Base-by-base conservation (phyloP, 2,329 filamentous ascomycete species). In the Arthrobotrys musiformis region DNA sequence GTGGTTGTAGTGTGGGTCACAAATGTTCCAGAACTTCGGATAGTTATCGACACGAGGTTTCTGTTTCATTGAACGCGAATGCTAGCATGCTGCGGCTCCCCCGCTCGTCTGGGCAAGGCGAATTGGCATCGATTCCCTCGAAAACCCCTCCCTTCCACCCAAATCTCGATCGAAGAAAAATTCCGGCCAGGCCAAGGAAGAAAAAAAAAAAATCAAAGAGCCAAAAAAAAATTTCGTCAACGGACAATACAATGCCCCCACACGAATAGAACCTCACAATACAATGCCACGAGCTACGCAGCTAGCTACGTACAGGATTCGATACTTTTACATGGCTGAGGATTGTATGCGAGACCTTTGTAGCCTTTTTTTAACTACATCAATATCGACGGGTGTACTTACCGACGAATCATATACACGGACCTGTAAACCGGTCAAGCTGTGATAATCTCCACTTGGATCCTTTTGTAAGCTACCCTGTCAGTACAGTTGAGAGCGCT, bases 241-340 rank as follows among this genome's bases (percentile, higher is more conserved):
- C 33, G 15, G n/a, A 70, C 67, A 70, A 70, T 70, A 58, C 68
- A 70, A 70, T 70, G 67, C 67, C 67, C 40, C 67, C 7, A 56
- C 44, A 35, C 30, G 40, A 60, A 56, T 56, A 56, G 28, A 56
- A 56, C 28, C 50, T 37, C 26, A 56, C 50, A 56, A 56, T 56
- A 15, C 50, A 56, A 54, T 58, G 52, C 52, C 52, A 58, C 30
- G 1, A 40, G 33, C 13, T 5, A n/a, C n/a, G n/a, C n/a, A n/a
- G n/a, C n/a, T n/a, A n/a, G n/a, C n/a, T n/a, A 50, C 5, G 30
- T 15, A 58, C 52, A 13, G 52, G 50, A 54, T n/a, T n/a, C n/a
- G 28, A 58, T 58, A 58, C 54, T 58, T 58, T n/a, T 7, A 5
- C 33, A 37, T 15, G 54, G 54, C 54, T 58, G 54, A 40, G 33